These are phyloP conservation scores for Boletus rubescentipes DNA, from an alignment of 768 basidiomycete species.

Conservation along the genomic window DNA sequence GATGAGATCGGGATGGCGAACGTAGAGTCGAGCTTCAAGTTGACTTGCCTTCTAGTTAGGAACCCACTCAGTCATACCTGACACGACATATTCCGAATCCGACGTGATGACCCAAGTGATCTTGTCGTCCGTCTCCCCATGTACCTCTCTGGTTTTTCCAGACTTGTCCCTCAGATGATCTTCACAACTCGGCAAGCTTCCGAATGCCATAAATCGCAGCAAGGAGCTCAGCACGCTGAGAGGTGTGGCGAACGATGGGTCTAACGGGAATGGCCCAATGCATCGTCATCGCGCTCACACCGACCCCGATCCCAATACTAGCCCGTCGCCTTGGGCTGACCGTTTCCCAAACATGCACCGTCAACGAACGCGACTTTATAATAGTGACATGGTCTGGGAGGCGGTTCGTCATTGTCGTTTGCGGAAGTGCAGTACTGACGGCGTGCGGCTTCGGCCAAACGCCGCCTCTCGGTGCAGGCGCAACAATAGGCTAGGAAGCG, in stretches of 20 bases:
- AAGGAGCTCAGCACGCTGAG: conserved; percentile 36
- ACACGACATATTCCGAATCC: conserved; percentile 38
- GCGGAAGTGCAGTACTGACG: not conserved
- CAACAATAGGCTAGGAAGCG: conserved; percentile 19
- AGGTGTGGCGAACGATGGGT: conserved; percentile 24
- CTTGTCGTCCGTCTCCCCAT: not conserved
- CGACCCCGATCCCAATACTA: conserved; percentile 33
- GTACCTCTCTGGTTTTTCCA: not conserved
- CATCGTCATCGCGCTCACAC: conserved; percentile 5
- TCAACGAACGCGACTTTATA: conserved; percentile 35
- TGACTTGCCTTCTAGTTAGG: conserved; percentile 32
- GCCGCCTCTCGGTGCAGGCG: not conserved
- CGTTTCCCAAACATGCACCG: conserved; percentile 35
- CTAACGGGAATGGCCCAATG: conserved; percentile 30
- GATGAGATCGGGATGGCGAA: not conserved
- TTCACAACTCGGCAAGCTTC: conserved; percentile 10
- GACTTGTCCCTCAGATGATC: too few species aligned
- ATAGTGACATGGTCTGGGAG: conserved; percentile 21
- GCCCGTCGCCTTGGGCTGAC: conserved; percentile 22
- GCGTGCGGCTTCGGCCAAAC: not conserved
- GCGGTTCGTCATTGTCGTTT: not conserved
- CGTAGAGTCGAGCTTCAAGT: too few species aligned
- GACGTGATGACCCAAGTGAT: conserved; percentile 26
- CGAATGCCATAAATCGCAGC: conserved; percentile 30
- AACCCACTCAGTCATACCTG: conserved; percentile 37